Percentiles rank a stretch among this genome's conserved stretches.
phyloP scores from a whole-genome alignment of 768 basidiomycete genomes.

The Leucocoprinus sp. region DNA sequence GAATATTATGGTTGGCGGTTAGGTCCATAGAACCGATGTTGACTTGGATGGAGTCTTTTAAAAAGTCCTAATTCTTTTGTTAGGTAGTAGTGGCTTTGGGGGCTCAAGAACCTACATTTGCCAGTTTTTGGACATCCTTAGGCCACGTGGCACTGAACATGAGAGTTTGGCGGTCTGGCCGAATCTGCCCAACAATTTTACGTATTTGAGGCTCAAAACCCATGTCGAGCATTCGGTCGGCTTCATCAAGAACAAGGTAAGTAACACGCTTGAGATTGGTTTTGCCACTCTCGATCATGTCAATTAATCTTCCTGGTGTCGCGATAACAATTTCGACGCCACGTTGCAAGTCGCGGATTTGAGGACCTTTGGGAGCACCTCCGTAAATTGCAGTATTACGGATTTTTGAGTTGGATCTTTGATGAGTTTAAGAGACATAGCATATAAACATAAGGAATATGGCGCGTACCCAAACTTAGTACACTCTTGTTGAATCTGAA shows the following conservation, averaged over 20 bases:
- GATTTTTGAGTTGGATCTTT: conserved; percentile 83
- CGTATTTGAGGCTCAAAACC: conserved; percentile 99
- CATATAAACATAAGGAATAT: conserved; percentile 7
- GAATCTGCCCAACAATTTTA: conserved; percentile 95
- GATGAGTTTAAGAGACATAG: conserved; percentile 1
- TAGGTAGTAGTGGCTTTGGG: not conserved
- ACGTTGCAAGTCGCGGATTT: conserved; percentile 94
- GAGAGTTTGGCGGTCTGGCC: conserved; percentile 96
- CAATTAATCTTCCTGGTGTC: conserved; percentile 99
- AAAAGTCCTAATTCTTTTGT: conserved; percentile 62
- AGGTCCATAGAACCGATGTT: conserved; percentile 99
- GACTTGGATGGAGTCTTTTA: conserved; percentile 94
- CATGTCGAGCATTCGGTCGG: conserved; percentile 99
- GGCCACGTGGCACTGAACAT: conserved; percentile 99
- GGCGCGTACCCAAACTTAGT: conserved; percentile 83
- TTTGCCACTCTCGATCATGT: conserved; percentile 96
- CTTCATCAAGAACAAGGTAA: conserved; percentile 98
- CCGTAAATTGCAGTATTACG: conserved; percentile 99
- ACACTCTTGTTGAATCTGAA: conserved; percentile 98
- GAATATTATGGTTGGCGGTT: conserved; percentile 96
- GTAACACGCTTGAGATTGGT: conserved; percentile 95
- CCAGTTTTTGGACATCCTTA: conserved; percentile 97
- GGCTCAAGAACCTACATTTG: conserved; percentile 45
- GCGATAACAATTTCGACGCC: conserved; percentile 98
- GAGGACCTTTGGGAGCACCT: conserved; percentile 96